Conservation (phyloP, 2,329 filamentous ascomycete species). For the Sordariomycetes sp. region DNA sequence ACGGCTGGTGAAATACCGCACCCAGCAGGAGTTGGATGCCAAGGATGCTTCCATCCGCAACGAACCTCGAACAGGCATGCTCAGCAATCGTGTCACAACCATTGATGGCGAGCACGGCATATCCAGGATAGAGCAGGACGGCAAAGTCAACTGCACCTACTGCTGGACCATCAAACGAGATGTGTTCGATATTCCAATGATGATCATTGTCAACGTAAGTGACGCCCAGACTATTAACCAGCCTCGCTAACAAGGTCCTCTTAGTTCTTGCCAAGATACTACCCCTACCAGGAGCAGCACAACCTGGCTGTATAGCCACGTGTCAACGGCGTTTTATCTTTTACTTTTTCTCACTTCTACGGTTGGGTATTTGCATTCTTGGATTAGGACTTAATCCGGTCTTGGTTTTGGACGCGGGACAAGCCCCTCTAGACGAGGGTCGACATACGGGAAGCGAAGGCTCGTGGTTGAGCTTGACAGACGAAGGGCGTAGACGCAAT, state of each 20-base stretch:
- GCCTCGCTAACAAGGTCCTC: background rate
- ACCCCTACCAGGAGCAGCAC: conserved; percentile 45
- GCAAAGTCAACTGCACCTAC: conserved; percentile 89
- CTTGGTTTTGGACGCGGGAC: too few species aligned
- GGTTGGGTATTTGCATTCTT: too few species aligned
- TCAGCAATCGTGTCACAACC: conserved; percentile 50
- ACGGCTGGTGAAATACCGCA: conserved; percentile 82
- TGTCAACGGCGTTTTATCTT: background rate
- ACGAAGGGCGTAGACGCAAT: too few species aligned
- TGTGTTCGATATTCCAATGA: conserved; percentile 96
- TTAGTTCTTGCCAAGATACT: conserved; percentile 52
- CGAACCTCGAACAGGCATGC: conserved; percentile 31
- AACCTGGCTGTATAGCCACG: conserved; percentile 40
- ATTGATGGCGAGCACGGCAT: conserved; percentile 71
- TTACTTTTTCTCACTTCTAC: conserved; percentile 4
- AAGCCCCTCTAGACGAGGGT: too few species aligned
- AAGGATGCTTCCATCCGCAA: conserved; percentile 34
- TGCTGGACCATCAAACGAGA: conserved; percentile 97
- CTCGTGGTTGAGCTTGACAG: too few species aligned
- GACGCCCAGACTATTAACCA: background rate
- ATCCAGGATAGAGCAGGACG: conserved; percentile 73
- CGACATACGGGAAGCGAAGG: too few species aligned
- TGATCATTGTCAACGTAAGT: conserved; percentile 97
- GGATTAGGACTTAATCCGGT: too few species aligned
- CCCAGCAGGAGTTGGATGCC: conserved; percentile 48